These are phyloP conservation scores for Suillus cothurnatus DNA, from an alignment of 768 basidiomycete species.

Conservation along the genomic window DNA sequence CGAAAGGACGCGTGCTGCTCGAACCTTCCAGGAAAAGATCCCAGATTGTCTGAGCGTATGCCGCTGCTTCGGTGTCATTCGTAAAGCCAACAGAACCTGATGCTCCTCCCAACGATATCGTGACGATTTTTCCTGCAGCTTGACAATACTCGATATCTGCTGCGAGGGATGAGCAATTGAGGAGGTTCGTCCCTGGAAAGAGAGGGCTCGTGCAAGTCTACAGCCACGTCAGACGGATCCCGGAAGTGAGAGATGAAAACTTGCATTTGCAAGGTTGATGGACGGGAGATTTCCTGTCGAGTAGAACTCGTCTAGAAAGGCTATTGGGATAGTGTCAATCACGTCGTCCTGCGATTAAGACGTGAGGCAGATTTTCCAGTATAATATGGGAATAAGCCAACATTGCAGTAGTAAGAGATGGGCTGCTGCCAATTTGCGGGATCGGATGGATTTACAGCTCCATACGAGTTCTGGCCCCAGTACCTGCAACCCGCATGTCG, in stretches of 20 bases:
- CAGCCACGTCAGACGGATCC: not conserved
- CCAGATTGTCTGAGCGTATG: slow-evolving; percentile 73
- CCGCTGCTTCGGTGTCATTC: slow-evolving; percentile 55
- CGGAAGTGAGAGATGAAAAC: slow-evolving; percentile 9
- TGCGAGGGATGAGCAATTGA: slow-evolving; percentile 63
- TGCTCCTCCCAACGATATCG: slow-evolving; percentile 61
- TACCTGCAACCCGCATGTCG: slow-evolving; percentile 23
- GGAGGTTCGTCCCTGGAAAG: slow-evolving; percentile 63
- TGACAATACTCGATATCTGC: slow-evolving; percentile 68
- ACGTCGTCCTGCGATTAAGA: slow-evolving; percentile 45
- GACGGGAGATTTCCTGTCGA: slow-evolving; percentile 58
- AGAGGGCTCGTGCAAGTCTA: slow-evolving; percentile 60
- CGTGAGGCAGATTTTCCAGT: not conserved
- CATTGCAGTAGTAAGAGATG: slow-evolving; percentile 36
- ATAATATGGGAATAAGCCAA: slow-evolving; percentile 7
- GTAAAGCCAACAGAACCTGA: slow-evolving; percentile 63
- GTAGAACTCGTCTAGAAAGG: slow-evolving; percentile 64
- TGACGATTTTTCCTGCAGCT: slow-evolving; percentile 60
- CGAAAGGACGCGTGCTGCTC: slow-evolving; percentile 67
- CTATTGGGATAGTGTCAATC: slow-evolving; percentile 61
- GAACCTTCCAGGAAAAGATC: slow-evolving; percentile 65
- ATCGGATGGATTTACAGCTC: slow-evolving; percentile 32
- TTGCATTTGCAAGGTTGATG: slow-evolving; percentile 62
- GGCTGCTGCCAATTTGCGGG: slow-evolving; percentile 34
- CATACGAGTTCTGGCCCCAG: slow-evolving; percentile 42